Evolutionary conservation across 768 basidiomycete species (phyloP).

Genomic region (Lactifluus subvellereus): DNA sequence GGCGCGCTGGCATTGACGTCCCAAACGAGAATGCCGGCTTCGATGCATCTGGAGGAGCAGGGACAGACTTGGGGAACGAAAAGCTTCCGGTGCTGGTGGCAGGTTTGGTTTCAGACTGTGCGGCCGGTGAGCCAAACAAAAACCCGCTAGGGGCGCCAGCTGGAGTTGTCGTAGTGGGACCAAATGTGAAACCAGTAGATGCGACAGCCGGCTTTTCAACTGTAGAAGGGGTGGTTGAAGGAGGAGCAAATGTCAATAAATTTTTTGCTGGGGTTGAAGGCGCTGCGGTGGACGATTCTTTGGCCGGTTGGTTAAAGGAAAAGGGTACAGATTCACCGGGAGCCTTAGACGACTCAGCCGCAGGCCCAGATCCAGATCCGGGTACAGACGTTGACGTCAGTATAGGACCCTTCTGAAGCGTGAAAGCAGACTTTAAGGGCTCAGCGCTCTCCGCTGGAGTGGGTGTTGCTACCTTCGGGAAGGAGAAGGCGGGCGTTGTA

Average conservation of each 20-base stretch:
- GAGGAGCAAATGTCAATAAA: constrained; percentile 21
- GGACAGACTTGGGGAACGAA: constrained; percentile 42
- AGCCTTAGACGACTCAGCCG: constrained; percentile 7
- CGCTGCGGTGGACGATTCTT: background rate
- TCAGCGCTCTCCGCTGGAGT: background rate
- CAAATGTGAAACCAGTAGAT: constrained; percentile 19
- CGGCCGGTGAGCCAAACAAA: constrained; percentile 24
- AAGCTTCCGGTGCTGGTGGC: constrained; percentile 30
- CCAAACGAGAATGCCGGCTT: constrained; percentile 55
- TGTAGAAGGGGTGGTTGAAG: constrained; percentile 21
- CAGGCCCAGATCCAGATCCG: background rate
- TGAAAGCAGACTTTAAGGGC: constrained; percentile 17
- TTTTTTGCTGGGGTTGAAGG: constrained; percentile 12
- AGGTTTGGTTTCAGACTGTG: constrained; percentile 21
- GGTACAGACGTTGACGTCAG: constrained; percentile 3
- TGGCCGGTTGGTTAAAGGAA: constrained; percentile 4
- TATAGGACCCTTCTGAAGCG: constrained; percentile 1
- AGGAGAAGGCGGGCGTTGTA: constrained; percentile 12
- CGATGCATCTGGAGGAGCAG: background rate
- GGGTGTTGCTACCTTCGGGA: constrained; percentile 1
- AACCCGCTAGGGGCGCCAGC: constrained; percentile 8
- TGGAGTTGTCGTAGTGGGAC: constrained; percentile 10
- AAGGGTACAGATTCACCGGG: background rate
- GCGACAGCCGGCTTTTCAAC: constrained; percentile 13
- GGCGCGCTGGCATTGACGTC: constrained; percentile 36